phyloP scores from a whole-genome alignment of 305 asterid species.

The Fraxinus paxiana region DNA sequence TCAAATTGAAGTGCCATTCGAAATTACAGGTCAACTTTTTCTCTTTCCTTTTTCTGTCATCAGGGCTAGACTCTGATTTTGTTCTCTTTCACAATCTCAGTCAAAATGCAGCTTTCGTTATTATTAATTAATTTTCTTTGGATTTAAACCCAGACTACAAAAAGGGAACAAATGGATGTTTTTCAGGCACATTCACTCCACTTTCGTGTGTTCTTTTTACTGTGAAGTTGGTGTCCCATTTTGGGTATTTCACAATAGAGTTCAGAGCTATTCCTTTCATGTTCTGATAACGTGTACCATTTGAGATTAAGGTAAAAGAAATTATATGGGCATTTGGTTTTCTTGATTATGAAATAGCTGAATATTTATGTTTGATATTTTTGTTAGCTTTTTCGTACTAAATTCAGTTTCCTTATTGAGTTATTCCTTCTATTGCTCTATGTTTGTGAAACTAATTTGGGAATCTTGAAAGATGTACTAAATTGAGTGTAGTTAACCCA shows the following conservation, averaged over 20 bases:
- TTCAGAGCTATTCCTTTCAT: background rate
- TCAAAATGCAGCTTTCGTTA: background rate
- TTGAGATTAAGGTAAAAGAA: conserved; percentile 25
- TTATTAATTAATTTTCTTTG: background rate
- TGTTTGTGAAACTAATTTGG: too few relatives aligned
- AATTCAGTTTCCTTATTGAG: too few relatives aligned
- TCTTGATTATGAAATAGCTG: conserved; percentile 3
- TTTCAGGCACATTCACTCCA: conserved; percentile 21
- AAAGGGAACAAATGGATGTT: conserved; percentile 19
- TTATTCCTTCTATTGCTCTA: too few relatives aligned
- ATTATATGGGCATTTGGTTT: background rate
- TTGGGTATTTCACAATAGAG: background rate
- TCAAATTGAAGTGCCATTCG: conserved; percentile 16
- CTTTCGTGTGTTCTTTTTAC: conserved; percentile 25
- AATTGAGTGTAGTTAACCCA: background rate
- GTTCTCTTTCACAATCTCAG: conserved; percentile 11
- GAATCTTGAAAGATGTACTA: too few relatives aligned
- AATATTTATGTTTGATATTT: background rate
- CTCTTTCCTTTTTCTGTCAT: conserved; percentile 3
- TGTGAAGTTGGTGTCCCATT: conserved; percentile 11
- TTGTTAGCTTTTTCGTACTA: too few relatives aligned
- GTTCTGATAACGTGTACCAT: conserved; percentile 24
- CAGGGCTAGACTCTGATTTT: conserved; percentile 25
- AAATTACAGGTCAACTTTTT: conserved; percentile 32
- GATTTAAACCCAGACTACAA: conserved; percentile 9